Evolutionary conservation across 768 basidiomycete species (phyloP).

Genomic region (Lyophyllum semitale): DNA sequence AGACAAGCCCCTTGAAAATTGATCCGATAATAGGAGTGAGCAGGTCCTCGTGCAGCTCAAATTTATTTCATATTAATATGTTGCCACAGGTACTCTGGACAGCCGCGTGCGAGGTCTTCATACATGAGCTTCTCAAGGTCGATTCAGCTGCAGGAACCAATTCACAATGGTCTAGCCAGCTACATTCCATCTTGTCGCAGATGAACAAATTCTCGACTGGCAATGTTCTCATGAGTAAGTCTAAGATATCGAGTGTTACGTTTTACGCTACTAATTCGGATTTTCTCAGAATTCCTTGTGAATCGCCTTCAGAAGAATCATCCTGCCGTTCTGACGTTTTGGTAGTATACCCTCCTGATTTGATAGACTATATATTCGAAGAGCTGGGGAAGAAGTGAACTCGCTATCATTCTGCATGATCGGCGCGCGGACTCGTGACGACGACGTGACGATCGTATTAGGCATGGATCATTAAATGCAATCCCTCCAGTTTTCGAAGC

Average conservation of each 20-base stretch:
- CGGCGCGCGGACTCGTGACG: too few species aligned
- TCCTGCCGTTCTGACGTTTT: slow-evolving; percentile 7
- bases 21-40: slow-evolving; percentile 20
- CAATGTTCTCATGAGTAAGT: slow-evolving; percentile 19
- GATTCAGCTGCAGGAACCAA: slow-evolving; percentile 10
- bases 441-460: too few species aligned
- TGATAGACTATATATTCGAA: neutral
- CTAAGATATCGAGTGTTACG: neutral
- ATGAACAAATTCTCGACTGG: slow-evolving; percentile 17
- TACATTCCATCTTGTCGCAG: slow-evolving; percentile 15
- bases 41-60: neutral
- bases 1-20: slow-evolving; percentile 11
- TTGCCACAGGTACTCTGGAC: slow-evolving; percentile 18
- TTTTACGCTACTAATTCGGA: neutral
- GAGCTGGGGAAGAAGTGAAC: too few species aligned
- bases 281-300: slow-evolving; percentile 11
- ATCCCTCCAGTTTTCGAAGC: too few species aligned
- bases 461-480: too few species aligned
- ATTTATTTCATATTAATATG: neutral
- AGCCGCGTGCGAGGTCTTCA: slow-evolving; percentile 18
- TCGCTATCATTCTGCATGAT: too few species aligned
- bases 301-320: slow-evolving; percentile 16
- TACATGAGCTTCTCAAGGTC: slow-evolving; percentile 10
- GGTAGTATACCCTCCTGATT: slow-evolving; percentile 2
- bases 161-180: slow-evolving; percentile 9